These are phyloP conservation scores for Dunaliella sp. DNA, from an alignment of 139 green algal genomes.

Conservation along the genomic window DNA sequence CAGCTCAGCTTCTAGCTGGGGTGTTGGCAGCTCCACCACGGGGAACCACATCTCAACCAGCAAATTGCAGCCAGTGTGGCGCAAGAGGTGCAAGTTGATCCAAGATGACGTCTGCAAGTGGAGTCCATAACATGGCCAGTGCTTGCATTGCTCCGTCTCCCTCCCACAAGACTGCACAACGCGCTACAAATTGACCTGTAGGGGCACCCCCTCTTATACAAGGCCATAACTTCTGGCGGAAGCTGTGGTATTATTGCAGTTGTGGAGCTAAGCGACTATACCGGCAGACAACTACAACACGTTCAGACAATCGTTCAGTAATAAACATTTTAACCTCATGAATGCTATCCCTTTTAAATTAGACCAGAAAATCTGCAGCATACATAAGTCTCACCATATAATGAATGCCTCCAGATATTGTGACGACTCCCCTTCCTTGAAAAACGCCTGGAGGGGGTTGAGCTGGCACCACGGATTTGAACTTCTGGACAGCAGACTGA, in stretches of 20 bases:
- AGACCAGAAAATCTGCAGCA: neutral
- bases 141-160: neutral
- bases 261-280: neutral
- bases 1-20: slow-evolving; percentile 31
- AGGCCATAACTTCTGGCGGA: no score
- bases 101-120: slow-evolving; percentile 25
- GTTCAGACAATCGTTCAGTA: neutral
- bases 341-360: neutral
- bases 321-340: neutral
- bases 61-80: slow-evolving; percentile 45
- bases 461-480: slow-evolving; percentile 23
- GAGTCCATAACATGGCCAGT: neutral
- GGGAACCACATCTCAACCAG: slow-evolving; percentile 56
- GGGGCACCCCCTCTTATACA: no score
- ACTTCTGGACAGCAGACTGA: slow-evolving; percentile 8
- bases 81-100: slow-evolving; percentile 47
- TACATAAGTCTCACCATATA: slow-evolving; percentile 41
- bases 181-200: no score
- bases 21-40: slow-evolving; percentile 25
- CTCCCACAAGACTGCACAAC: no score
- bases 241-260: no score
- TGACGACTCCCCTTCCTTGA: slow-evolving; percentile 39
- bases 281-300: neutral
- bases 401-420: slow-evolving; percentile 38
- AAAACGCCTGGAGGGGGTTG: slow-evolving; percentile 36